Base-by-base conservation (phyloP, 208 protist species). In the Angomonas deanei region DNA sequence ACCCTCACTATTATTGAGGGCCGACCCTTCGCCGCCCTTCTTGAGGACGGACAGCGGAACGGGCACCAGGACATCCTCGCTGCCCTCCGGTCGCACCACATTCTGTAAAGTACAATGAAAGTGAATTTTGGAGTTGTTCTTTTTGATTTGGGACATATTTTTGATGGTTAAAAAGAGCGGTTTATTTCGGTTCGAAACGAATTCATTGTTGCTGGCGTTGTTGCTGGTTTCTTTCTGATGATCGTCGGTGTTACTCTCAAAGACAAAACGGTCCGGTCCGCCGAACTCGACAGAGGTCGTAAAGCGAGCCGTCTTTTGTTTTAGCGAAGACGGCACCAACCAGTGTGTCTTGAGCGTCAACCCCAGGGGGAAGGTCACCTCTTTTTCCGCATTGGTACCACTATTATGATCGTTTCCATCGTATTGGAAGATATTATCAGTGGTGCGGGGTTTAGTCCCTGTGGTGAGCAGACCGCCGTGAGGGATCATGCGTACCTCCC, bases 211-310 rank as follows among this genome's bases (percentile, higher is more conserved):
- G 53, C 26, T 3, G 53, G 19, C 6, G 50, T 8, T n/a, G 24
- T 69, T 63, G 34, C 60, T 39, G 57, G 27, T 62, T 3, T 53
- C 58, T 17, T 4, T 2, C 17, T 6, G 5, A 3, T 2, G 3
- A 17, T 26, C 47, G 47, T 17, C 23, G 47, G 11, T 26, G 53
- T 39, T 58, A 28, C 28, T 39, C 3, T 58, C 28, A 39, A 58
- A 58, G 4, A 58, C 2, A 21, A 68, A 62, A 72, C 75, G 26
- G 11, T 69, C 48, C 11, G 53, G 47, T 0, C 82, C 77, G 21
- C 84, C 87, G 58, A 94, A 91, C 62, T 91, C 85, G 1, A 92
- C 83, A 19, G 84, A 84, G 3, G 78, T 89, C 15, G 82, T 84
- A 68, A 80, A 85, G 27, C 70, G 72, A 3, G 74, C 76, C 15